A percentile compares a stretch with the other conserved stretches of the same genome.
These are phyloP conservation scores for Coemansia sp. DNA, from an alignment of 192 early-diverging fungal species.

Conservation along the genomic window DNA sequence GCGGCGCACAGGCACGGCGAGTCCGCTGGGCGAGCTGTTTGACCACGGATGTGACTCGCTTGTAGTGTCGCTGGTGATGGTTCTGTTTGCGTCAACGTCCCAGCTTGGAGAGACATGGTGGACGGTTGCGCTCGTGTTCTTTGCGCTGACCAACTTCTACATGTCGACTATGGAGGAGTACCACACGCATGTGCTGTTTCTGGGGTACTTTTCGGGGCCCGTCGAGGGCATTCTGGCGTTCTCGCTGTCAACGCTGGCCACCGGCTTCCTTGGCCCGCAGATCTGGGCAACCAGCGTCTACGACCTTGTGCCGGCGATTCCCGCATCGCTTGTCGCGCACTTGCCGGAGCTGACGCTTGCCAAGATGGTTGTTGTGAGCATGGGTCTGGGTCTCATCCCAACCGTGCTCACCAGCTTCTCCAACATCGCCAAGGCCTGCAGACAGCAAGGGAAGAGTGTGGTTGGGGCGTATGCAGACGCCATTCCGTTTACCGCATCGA, in stretches of 20 bases:
- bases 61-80: slow-evolving; percentile 62
- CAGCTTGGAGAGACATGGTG: slow-evolving; percentile 74
- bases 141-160: slow-evolving; percentile 85
- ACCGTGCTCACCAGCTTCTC: slow-evolving; percentile 56
- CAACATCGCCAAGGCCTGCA: slow-evolving; percentile 63
- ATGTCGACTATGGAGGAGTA: slow-evolving; percentile 95
- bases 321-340: slow-evolving; percentile 17
- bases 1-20: slow-evolving; percentile 79
- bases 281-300: slow-evolving; percentile 44
- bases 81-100: slow-evolving; percentile 63
- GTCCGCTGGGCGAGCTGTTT: slow-evolving; percentile 93
- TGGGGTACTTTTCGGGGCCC: slow-evolving; percentile 84
- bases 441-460: slow-evolving; percentile 59
- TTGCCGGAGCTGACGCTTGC: slow-evolving; percentile 45
- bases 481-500: slow-evolving; percentile 65
- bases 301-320: slow-evolving; percentile 32
- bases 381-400: slow-evolving; percentile 36
- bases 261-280: slow-evolving; percentile 63
- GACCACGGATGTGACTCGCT: slow-evolving; percentile 88
- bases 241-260: slow-evolving; percentile 61
- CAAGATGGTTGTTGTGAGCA: slow-evolving; percentile 41
- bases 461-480: slow-evolving; percentile 62
- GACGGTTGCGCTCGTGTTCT: slow-evolving; percentile 58
- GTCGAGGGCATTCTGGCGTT: slow-evolving; percentile 84
- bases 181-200: slow-evolving; percentile 83